Evolutionary conservation across 2,329 filamentous ascomycete genomes (phyloP).

Genomic region (Davidsoniella neocaledoniae): DNA sequence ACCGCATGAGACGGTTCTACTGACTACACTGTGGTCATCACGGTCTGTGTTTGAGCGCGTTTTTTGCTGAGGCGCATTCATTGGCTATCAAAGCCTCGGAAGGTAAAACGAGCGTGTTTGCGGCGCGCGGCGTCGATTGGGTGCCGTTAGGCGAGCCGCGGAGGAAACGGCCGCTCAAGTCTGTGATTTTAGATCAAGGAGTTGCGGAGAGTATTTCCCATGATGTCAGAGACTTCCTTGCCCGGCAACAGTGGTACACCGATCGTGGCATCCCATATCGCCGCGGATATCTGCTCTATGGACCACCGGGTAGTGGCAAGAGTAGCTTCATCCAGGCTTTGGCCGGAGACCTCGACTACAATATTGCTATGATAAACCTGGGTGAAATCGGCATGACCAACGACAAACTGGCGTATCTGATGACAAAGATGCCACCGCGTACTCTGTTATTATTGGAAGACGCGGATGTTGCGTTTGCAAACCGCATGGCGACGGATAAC

Average conservation of each 20-base stretch:
- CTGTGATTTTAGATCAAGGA: conserved; percentile 71
- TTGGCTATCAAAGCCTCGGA: conserved; percentile 67
- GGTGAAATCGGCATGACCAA: conserved; percentile 83
- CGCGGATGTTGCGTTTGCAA: conserved; percentile 78
- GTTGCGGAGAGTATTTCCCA: conserved; percentile 65
- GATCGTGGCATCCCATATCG: conserved; percentile 91
- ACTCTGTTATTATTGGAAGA: conserved; percentile 78
- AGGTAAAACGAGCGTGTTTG: conserved; percentile 87
- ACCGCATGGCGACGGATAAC: conserved; percentile 56
- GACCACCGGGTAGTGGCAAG: conserved; percentile 81
- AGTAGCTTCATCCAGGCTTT: conserved; percentile 93
- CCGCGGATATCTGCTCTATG: conserved; percentile 74
- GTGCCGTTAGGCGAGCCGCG: conserved; percentile 66
- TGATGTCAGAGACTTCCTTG: conserved; percentile 71
- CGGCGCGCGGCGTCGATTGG: conserved; percentile 73
- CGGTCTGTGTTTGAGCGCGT: conserved; percentile 80
- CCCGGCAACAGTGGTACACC: conserved; percentile 70
- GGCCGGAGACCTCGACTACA: conserved; percentile 81
- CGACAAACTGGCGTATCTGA: conserved; percentile 68
- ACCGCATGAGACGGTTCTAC: conserved; percentile 83
- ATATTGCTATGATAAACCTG: conserved; percentile 81
- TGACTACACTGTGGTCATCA: conserved; percentile 82
- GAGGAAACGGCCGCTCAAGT: conserved; percentile 71
- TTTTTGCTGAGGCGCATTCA: conserved; percentile 66
- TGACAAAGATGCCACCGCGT: conserved; percentile 69